A percentile compares a stretch with the other conserved stretches of the same genome.
Evolutionary conservation across 1,284 basidiomycete species (phyloP).

Genomic region (Thelephora terrestris): DNA sequence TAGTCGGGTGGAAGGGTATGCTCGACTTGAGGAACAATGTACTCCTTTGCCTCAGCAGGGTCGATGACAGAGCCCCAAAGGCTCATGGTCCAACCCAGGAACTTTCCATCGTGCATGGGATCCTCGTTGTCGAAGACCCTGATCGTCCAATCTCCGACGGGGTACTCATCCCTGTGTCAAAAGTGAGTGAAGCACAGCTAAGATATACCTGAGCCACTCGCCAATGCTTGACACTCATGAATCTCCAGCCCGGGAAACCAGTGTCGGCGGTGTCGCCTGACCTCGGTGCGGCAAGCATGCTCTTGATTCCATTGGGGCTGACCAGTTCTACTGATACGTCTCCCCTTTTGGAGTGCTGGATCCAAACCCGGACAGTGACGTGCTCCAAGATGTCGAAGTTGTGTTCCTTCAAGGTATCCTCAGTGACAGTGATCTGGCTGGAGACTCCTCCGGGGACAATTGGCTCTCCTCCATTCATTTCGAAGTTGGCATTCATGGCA

Average conservation of each 20-base stretch:
- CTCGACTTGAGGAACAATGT: constrained; percentile 47
- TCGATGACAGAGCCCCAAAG: constrained; percentile 92
- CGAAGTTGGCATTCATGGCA: constrained; percentile 42
- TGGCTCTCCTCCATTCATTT: constrained; percentile 55
- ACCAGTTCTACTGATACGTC: constrained; percentile 88
- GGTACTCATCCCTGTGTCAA: constrained; percentile 75
- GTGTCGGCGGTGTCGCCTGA: constrained; percentile 55
- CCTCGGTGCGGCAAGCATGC: constrained; percentile 73
- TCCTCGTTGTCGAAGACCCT: constrained; percentile 69
- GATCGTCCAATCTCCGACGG: constrained; percentile 90
- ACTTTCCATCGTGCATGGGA: constrained; percentile 57
- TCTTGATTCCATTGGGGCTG: constrained; percentile 83
- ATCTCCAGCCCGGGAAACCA: constrained; percentile 91
- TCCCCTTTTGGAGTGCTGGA: constrained; percentile 77
- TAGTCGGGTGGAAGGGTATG: constrained; percentile 42
- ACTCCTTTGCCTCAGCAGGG: constrained; percentile 55
- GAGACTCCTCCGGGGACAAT: constrained; percentile 64
- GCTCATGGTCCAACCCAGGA: constrained; percentile 88
- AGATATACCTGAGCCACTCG: constrained; percentile 28
- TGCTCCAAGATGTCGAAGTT: constrained; percentile 92
- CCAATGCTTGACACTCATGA: constrained; percentile 99
- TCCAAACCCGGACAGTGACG: constrained; percentile 89
- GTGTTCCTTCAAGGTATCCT: constrained; percentile 56
- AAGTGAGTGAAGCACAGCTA: constrained; percentile 8
- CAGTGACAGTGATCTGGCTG: constrained; percentile 62